A percentile compares a stretch with the other conserved stretches of the same genome.
Evolutionary conservation across 768 basidiomycete species (phyloP).

Genomic region (Paxillus ammoniavirescens): DNA sequence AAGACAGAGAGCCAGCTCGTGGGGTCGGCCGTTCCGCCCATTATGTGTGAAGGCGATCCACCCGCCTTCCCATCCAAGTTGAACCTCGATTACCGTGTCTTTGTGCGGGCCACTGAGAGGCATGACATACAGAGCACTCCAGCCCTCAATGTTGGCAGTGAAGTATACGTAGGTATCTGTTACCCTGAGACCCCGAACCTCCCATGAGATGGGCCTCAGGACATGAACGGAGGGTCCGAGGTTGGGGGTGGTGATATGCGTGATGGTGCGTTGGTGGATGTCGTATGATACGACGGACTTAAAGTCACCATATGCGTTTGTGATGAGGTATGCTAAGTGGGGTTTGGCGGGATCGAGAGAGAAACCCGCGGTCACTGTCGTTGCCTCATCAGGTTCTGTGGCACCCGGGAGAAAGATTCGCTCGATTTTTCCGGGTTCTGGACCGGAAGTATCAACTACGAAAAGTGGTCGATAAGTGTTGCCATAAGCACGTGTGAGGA

Average conservation of each 20-base stretch:
- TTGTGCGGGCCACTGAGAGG: constrained; percentile 29
- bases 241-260: constrained; percentile 39
- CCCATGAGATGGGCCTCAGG: constrained; percentile 37
- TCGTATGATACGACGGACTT: constrained; percentile 36
- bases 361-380: constrained; percentile 21
- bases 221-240: constrained; percentile 25
- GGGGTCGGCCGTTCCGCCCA: constrained; percentile 31
- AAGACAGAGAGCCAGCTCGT: constrained; percentile 32
- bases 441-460: constrained; percentile 34
- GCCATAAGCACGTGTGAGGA: constrained; percentile 30
- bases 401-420: constrained; percentile 34
- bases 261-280: constrained; percentile 25
- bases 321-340: constrained; percentile 33
- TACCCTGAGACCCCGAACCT: constrained; percentile 25
- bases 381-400: constrained; percentile 31
- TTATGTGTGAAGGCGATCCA: constrained; percentile 31
- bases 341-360: constrained; percentile 31
- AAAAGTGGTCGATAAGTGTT: constrained; percentile 30
- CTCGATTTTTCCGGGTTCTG: constrained; percentile 21
- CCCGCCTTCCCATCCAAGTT: constrained; percentile 31
- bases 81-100: constrained; percentile 32
- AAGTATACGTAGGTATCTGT: constrained; percentile 32
- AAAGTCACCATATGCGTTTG: constrained; percentile 41
- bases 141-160: constrained; percentile 40
- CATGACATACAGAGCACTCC: constrained; percentile 28